Evolutionary conservation across 768 basidiomycete species (phyloP).

Genomic region (Tulasnella sp.): DNA sequence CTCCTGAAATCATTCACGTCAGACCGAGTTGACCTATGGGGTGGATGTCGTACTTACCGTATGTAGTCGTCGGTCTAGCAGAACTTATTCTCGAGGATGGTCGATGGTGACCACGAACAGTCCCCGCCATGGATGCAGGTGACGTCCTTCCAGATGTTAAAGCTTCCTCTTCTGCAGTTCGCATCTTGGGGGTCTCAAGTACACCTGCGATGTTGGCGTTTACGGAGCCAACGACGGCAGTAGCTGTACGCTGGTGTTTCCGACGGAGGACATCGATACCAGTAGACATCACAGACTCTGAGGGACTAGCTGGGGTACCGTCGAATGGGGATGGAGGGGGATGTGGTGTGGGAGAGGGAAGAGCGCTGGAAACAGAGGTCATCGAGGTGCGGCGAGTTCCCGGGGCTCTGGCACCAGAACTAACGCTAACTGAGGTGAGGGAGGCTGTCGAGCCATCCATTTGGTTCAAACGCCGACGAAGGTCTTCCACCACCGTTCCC

Average conservation of each 20-base stretch:
- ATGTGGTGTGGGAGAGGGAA: constrained; percentile 34
- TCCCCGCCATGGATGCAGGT: constrained; percentile 60
- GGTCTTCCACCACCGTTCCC: constrained; percentile 61
- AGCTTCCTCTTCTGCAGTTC: constrained; percentile 48
- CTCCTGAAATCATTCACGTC: constrained; percentile 49
- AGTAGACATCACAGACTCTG: constrained; percentile 74
- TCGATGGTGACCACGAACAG: constrained; percentile 43
- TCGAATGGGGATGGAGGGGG: constrained; percentile 43
- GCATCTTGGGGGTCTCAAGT: constrained; percentile 66
- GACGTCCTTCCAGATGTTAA: constrained; percentile 75
- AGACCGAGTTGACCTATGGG: not conserved
- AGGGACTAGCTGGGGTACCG: constrained; percentile 63
- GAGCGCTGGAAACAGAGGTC: constrained; percentile 36
- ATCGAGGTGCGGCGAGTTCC: constrained; percentile 39
- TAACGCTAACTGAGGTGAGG: constrained; percentile 41
- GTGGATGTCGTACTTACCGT: constrained; percentile 20
- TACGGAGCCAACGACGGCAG: constrained; percentile 76
- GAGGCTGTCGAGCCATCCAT: constrained; percentile 72
- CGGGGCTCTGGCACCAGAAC: constrained; percentile 41
- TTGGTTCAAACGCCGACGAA: constrained; percentile 67
- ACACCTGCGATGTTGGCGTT: constrained; percentile 78
- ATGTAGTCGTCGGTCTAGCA: constrained; percentile 9
- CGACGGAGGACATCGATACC: constrained; percentile 65
- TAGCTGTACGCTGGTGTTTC: constrained; percentile 81
- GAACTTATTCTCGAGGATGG: constrained; percentile 22